Evolutionary conservation across 2,329 filamentous ascomycete species (phyloP).

Genomic region (Colletotrichum sp.): DNA sequence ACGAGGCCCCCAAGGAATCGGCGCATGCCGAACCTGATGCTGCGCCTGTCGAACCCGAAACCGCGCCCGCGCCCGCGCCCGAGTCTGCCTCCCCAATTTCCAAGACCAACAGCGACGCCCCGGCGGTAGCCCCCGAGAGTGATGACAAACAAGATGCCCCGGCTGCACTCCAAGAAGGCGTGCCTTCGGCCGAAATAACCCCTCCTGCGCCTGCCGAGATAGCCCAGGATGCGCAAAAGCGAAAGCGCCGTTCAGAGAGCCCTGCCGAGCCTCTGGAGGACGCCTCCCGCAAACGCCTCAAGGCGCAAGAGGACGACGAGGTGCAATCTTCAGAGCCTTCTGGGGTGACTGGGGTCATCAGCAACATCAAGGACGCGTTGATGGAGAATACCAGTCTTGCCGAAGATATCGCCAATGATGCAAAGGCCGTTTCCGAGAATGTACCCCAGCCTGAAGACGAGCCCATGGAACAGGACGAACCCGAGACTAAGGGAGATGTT

Average conservation of each 20-base stretch:
- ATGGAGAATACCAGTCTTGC: conserved; percentile 3
- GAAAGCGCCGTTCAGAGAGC: conserved; percentile 70
- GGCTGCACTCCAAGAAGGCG: neutral
- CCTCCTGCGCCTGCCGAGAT: conserved; percentile 15
- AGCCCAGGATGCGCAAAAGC: conserved; percentile 63
- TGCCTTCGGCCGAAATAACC: neutral
- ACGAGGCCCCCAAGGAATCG: neutral
- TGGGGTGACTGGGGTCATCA: neutral
- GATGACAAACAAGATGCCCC: neutral
- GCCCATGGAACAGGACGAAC: neutral
- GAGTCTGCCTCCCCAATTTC: neutral
- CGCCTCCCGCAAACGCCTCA: conserved; percentile 59
- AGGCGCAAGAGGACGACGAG: conserved; percentile 36
- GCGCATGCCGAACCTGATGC: neutral
- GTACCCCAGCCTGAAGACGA: neutral
- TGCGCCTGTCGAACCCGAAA: neutral
- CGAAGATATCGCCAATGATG: conserved; percentile 13
- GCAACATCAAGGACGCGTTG: neutral
- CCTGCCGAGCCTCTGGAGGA: conserved; percentile 62
- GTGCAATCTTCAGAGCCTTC: neutral
- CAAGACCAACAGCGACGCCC: neutral
- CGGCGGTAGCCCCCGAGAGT: neutral
- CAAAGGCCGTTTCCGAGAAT: neutral
- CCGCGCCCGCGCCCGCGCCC: neutral
- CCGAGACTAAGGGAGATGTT: neutral